Base-by-base conservation (phyloP, 2,329 filamentous ascomycete species). In the Botrytis fabae region DNA sequence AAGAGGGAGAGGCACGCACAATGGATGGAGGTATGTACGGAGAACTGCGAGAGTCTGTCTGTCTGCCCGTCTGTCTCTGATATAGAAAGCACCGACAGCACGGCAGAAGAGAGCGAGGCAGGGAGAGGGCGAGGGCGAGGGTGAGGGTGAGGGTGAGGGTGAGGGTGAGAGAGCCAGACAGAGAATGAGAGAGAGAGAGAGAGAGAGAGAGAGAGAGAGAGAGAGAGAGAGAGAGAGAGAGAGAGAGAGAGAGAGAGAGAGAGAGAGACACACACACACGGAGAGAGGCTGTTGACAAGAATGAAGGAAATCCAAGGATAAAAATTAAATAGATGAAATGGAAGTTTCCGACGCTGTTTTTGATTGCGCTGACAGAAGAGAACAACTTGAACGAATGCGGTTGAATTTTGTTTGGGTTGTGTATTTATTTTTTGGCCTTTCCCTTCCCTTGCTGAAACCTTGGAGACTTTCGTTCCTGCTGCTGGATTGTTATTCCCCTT, bases 231-330 rank as follows among this genome's bases (percentile, higher is more conserved):
- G 32, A 2, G 22, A 44, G 35, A 28, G 61, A 25, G 22, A 48
- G 10, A 20, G 62, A 48, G 4, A 5, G 28, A 20, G 18, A 35
- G 8, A 2, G 28, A 8, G 28, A 51, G 20, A 51, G 18, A 51
- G 22, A 28, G 51, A n/a, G 51, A 44, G 42, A 14, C 14, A 44
- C 12, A 44, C 1, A 32, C 14, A 46, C 44, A 18, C 51, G 16
- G 51, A 28, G 51, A 28, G 51, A 57, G 44, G 69, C 46, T 71
- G 32, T 57, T 64, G 12, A 71, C 57, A 65, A 32, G 60, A 71
- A 71, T 54, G 42, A 64, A 63, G 32, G n/a, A 28, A 54, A 40
- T 22, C 18, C 18, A 35, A 59, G 44, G 32, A 70, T 18, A 10
- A 68, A 61, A 35, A 28, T 63, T 62, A 22, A 70, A 71, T 51